Evolutionary conservation across 176 grass and related monocot genomes (phyloP), one percentile per base, ranked within the genome.

Genomic region (Hordeum vulgare): DNA sequence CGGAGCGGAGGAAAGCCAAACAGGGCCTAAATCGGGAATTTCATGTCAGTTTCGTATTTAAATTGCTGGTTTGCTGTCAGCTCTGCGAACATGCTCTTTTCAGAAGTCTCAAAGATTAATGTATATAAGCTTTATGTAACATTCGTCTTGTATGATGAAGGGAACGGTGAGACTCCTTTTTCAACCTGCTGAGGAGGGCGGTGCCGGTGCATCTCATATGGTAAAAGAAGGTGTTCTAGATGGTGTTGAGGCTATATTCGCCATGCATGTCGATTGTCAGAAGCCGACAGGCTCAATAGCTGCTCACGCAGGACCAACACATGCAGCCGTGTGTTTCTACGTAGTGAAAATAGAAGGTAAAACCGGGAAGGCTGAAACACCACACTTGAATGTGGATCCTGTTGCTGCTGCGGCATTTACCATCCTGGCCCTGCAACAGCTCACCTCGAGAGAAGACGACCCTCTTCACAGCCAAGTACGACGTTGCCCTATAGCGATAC

Each of bases 131-230:
- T 33, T 56, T 66, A 76, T 67, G 9, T 12, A 40, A 81, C 79
- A 53, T 80, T 72, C 36, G 14, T 81, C 57, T 72, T 90, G 2
- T 80, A 61, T 35, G 5, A 76, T 90, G 40, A 79, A 98, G 93
- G 96, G 96, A 64, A 98, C 93, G 15, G 96, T 89, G 80, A 91
- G 91, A 78, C 87, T 98, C 34, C 75, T 98, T 87, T 98, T 98
- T 75, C 96, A 98, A 80, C 96, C 96, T 71, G 96, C 96, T 21
- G 93, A 98, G 74, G 96, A 98, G 66, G 89, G 93, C 72, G 96
- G 91, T 88, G 96, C 96, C 13, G 96, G 96, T 71, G 96, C 96
- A 39, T 83, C 77, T 88, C 87, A 95, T 78, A 92, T 98, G 96
- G 86, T 95, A 84, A 87, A 92, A 88, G 89, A 85, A 74, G 91